A percentile compares a stretch with the other conserved stretches of the same genome.
phyloP scores from a whole-genome alignment of 2,329 filamentous ascomycete species.

The Aureobasidium sp. region DNA sequence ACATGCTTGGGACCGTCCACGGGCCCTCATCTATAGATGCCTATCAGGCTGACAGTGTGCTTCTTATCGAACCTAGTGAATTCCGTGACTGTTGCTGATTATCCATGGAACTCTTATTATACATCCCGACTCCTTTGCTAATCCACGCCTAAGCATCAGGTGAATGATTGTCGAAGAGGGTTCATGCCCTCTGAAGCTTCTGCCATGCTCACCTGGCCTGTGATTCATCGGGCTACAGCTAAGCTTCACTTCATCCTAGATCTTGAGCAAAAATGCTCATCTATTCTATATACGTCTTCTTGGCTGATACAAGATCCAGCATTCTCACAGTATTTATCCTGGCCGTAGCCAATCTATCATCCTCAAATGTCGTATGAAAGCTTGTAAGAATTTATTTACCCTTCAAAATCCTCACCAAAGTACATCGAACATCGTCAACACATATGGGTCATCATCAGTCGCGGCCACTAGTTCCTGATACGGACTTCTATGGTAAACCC shows the following conservation, averaged over 20 bases:
- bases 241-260: neutral
- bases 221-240: neutral
- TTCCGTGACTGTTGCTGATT: neutral
- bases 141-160: neutral
- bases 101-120: neutral
- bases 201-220: neutral
- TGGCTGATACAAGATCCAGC: neutral
- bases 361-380: no score
- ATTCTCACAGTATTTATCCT: neutral
- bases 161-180: neutral
- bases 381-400: neutral
- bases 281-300: neutral
- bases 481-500: no score
- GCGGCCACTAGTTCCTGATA: neutral
- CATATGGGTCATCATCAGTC: neutral
- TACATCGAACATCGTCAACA: neutral
- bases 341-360: neutral
- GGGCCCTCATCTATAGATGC: neutral
- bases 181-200: neutral
- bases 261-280: slow-evolving; percentile 2
- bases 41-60: neutral
- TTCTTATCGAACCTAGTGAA: neutral
- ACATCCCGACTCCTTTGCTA: neutral
- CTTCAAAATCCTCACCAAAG: no score
- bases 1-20: neutral